Base-by-base conservation (phyloP, 768 basidiomycete species). In the Boletus bicolor region DNA sequence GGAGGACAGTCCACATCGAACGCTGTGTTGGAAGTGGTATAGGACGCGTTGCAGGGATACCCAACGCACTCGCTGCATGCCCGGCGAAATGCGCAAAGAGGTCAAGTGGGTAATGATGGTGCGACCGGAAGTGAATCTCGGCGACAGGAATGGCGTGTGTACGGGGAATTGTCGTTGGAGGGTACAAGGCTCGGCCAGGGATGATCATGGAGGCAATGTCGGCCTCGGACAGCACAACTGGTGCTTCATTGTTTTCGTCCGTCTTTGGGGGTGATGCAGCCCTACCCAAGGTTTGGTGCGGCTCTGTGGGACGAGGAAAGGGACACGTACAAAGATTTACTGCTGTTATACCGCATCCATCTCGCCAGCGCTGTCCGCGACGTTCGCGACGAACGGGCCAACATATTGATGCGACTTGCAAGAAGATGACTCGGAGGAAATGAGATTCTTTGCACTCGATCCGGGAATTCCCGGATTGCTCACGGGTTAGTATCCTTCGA, bases 21-120 rank as follows among this genome's bases (percentile, higher is more conserved):
- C 90, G 87, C 60, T 86, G 77, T 3, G 82, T 91, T 0, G 93
- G 93, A 0, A 96, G 82, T 5, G 74, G 72, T 14, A 79, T 78
- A 11, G 85, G 77, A 17, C 79, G 77, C 3, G 91, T 86, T 35
- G 81, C 77, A 1, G 94, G 92, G 43, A 96, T 90, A 17, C 82
- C 88, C 41, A 98, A 80, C 1, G 91, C 84, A n/a, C 84, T 77
- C 0, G 95, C 95, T 0, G 92, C 85, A 62, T 95, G 93, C 0
- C 82, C 70, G 0, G 87, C 86, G 62, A 98, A 95, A 68, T 91
- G 87, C 6, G 86, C 81, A 73, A 89, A 95, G 57, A 93, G 81
- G 63, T 85, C 82, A 48, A 98, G 83, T 8, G 82, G 79, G 37
- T 74, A 68, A 14, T 79, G 75, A 64, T 84, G 77, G 75, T 95